Evolutionary conservation across 169 alveolate genomes (phyloP), one percentile per base, ranked within the genome.

Genomic region (Eimeria praecox): DNA sequence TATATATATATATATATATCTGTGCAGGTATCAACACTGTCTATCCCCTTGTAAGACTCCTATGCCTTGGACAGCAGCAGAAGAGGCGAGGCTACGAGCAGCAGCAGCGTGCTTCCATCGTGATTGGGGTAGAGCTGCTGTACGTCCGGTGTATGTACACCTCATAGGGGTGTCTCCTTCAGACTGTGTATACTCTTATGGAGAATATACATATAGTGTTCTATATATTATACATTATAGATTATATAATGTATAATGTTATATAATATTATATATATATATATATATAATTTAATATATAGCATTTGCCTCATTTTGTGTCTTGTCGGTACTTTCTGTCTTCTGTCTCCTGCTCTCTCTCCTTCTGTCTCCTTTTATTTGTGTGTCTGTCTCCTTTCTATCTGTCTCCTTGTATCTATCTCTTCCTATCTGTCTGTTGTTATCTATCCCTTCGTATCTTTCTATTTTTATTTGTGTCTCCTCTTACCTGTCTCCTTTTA

Each of bases 21-120:
- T n/a, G n/a, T n/a, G 69, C 69, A 59, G 69, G 69, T 59, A 59
- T 33, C 83, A 92, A 66, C 83, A 92, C 46, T 92, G 95, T 54
- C 12, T 92, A 33, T 27, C 54, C 2, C 83, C 66, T 33, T 69
- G 16, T 16, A 66, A 44, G 52, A 92, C 54, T 83, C 27, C 95
- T 22, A 78, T 92, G 38, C 95, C 14, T n/a, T 92, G 95, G 95
- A 77, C 92, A 18, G 83, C 85, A 24, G 86, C 91, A 44, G 95
- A 92, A 62, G 80, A 42, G 18, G 88, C 95, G 5, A 40, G 56
- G 64, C 91, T 92, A 62, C 90, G 91, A 4, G 95, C 88, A 10
- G 95, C 95, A 6, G 95, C 91, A 22, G 44, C 6, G 10, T 62
- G 62, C 10, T 92, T 77, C 49, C 30, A 18, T 12, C 33, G 46